Percentiles rank a stretch among this genome's conserved stretches.
Evolutionary conservation across 2,329 filamentous ascomycete genomes (phyloP).

Genomic region (Tolypocladium ovalisporum): DNA sequence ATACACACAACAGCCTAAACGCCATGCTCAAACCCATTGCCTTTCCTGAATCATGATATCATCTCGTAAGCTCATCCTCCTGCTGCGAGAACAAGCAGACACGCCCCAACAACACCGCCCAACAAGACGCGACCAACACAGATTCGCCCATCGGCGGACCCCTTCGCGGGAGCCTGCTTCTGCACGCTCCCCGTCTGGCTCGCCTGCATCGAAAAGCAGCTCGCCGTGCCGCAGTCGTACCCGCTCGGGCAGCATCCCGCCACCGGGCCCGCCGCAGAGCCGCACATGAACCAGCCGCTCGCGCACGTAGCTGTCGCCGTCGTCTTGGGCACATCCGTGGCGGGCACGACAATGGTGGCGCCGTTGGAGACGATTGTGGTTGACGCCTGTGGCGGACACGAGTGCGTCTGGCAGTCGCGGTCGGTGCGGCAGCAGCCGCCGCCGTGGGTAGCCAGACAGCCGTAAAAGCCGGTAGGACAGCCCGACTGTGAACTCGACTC

Average conservation of each 20-base stretch:
- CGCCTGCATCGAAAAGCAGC: constrained; percentile 50
- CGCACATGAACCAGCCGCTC: constrained; percentile 66
- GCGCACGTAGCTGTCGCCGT: constrained; percentile 50
- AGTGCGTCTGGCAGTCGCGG: constrained; percentile 70
- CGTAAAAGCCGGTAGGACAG: constrained; percentile 88
- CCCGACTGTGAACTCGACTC: constrained; percentile 25
- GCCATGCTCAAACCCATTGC: neutral
- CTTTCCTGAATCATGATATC: neutral
- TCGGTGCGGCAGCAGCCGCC: constrained; percentile 82
- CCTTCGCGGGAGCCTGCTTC: constrained; percentile 34
- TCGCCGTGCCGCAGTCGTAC: constrained; percentile 61
- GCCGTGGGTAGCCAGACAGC: constrained; percentile 73
- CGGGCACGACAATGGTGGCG: constrained; percentile 59
- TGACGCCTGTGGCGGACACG: constrained; percentile 52
- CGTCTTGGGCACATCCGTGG: constrained; percentile 32
- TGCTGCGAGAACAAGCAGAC: neutral
- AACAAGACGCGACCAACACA: neutral
- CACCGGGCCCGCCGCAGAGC: constrained; percentile 42
- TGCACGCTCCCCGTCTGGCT: constrained; percentile 45
- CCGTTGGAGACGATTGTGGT: constrained; percentile 59
- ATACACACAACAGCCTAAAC: neutral
- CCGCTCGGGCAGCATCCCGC: constrained; percentile 79
- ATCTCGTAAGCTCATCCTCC: neutral
- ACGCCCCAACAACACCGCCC: neutral
- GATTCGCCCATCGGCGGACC: constrained; percentile 1